These are phyloP conservation scores for Boletus patriciae DNA, from an alignment of 768 basidiomycete species.

Conservation along the genomic window DNA sequence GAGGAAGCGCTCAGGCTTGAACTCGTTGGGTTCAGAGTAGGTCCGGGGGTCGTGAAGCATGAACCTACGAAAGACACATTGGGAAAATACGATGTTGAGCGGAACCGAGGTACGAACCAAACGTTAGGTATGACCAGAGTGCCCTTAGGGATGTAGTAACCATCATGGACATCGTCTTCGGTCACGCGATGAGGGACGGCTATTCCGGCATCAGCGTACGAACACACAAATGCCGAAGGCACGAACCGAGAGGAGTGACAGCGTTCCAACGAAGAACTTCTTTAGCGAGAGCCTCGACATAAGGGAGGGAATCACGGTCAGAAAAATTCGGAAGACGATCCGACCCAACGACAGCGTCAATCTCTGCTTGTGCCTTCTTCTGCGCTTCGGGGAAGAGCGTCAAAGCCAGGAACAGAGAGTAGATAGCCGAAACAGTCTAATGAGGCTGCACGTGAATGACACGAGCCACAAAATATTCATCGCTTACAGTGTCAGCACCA, in stretches of 20 bases:
- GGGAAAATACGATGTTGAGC: conserved; percentile 1
- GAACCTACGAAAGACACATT: conserved; percentile 16
- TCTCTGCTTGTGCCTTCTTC: conserved; percentile 61
- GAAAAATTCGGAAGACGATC: conserved; percentile 60
- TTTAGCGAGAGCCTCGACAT: conserved; percentile 57
- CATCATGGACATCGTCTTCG: conserved; percentile 63
- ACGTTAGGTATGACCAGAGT: conserved; percentile 26
- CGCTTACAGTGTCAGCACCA: conserved; percentile 45
- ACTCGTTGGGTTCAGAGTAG: conserved; percentile 54
- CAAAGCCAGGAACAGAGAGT: conserved; percentile 64
- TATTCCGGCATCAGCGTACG: conserved; percentile 32
- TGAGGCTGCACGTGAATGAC: conserved; percentile 8
- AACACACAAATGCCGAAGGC: conserved; percentile 23
- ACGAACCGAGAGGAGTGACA: conserved; percentile 40
- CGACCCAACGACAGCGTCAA: conserved; percentile 57
- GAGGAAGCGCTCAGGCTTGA: conserved; percentile 63
- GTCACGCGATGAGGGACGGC: conserved; percentile 49
- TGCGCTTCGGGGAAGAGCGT: conserved; percentile 54
- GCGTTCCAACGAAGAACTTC: conserved; percentile 52
- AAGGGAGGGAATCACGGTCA: conserved; percentile 59
- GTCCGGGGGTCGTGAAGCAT: conserved; percentile 36
- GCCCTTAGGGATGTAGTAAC: conserved; percentile 59
- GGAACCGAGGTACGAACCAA: conserved; percentile 12
- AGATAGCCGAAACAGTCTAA: conserved; percentile 62
- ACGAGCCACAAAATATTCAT: background rate